Evolutionary conservation across 2,329 filamentous ascomycete genomes (phyloP), one percentile per base, ranked within the genome.

Genomic region (Thelonectria blattea): DNA sequence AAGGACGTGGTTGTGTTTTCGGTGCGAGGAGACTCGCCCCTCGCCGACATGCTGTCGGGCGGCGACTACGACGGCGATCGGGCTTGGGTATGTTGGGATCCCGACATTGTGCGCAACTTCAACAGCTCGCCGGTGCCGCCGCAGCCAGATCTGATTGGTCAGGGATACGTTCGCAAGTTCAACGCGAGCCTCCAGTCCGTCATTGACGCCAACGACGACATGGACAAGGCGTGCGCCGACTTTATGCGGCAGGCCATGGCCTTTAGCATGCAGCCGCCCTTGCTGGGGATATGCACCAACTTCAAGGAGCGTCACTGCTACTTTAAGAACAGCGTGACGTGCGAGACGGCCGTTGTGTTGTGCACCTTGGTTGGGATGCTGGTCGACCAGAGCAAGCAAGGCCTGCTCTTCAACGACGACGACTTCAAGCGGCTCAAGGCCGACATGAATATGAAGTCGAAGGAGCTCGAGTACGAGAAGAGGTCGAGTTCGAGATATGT

Each of bases 1-100:
- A 90, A 90, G 61, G 90, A 97, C 67, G 88, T 97, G 1, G 81
- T 95, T 14, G 83, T 97, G 0, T 97, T 98, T 65, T 81, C 91
- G 0, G 80, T 79, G 0, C 84, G 83, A 60, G 90, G 90, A 0
- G 71, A 81, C 24, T 77, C 76, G 1, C 85, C 91, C 0, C 80
- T 93, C 0, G 91, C 91, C 0, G 84, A 86, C 9, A 88, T 88
- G 67, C 78, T 94, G 0, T 91, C 90, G 1, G 91, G 91, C 0
- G 91, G 91, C 0, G 91, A 94, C 68, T 94, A 93, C 63, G 91
- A 94, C 65, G 91, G 91, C 0, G 91, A 95, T 63, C 83, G 79
- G n/a, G 85, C 90, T 5, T 93, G 90, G 90, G 76, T 92, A 0
- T 92, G 89, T 68, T 94, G 89, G 89, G 90, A 93, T 27, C 77